phyloP scores from a whole-genome alignment of 371 early-diverging fungal species.

The Mortierella sp. region DNA sequence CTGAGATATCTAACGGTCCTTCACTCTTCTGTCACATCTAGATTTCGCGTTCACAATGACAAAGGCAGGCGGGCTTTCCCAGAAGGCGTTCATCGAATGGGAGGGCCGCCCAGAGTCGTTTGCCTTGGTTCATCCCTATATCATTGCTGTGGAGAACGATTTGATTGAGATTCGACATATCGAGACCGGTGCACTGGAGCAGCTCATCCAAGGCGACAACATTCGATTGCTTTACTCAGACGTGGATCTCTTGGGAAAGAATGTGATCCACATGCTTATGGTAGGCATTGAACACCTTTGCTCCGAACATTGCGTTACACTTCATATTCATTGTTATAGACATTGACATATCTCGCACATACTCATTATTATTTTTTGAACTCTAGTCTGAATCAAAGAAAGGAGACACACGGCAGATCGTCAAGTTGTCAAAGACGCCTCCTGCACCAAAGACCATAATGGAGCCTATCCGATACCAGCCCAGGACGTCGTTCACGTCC shows the following conservation, averaged over 20 bases:
- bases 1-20: too few species aligned
- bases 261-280: constrained; percentile 42
- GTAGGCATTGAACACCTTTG: constrained; percentile 11
- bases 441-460: constrained; percentile 19
- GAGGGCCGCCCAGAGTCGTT: constrained; percentile 51
- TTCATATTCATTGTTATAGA: neutral
- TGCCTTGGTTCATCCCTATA: constrained; percentile 72
- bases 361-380: neutral
- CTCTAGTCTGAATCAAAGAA: constrained; percentile 27
- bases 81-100: constrained; percentile 49
- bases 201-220: constrained; percentile 63
- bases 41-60: constrained; percentile 55
- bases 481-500: constrained; percentile 25
- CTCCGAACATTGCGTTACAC: neutral
- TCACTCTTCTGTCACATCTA: neutral
- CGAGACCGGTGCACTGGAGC: constrained; percentile 75
- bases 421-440: constrained; percentile 26
- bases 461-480: constrained; percentile 30
- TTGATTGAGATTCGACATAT: constrained; percentile 92
- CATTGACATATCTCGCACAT: neutral
- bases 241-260: constrained; percentile 28
- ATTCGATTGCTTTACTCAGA: constrained; percentile 39
- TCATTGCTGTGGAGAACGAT: constrained; percentile 87
- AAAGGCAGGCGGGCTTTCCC: constrained; percentile 35
- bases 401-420: constrained; percentile 17